phyloP scores from a whole-genome alignment of 1,139 yeast genomes.

The Eremothecium coryli region DNA sequence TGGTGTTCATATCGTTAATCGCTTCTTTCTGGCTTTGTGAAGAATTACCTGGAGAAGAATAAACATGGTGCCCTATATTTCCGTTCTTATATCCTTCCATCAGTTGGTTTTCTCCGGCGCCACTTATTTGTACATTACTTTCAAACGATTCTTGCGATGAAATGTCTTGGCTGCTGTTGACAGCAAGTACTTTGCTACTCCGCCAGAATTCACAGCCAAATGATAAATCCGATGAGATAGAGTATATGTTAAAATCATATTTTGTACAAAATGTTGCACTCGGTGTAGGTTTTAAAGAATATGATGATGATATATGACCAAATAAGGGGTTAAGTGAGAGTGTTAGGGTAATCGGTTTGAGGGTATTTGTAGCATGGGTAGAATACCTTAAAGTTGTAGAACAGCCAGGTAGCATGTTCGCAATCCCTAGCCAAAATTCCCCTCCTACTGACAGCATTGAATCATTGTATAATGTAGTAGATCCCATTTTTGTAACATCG shows the following conservation, averaged over 20 bases:
- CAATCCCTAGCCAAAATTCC: constrained; percentile 83
- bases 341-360: constrained; percentile 84
- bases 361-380: constrained; percentile 77
- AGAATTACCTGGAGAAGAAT: background rate
- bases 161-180: background rate
- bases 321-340: constrained; percentile 80
- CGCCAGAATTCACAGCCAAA: constrained; percentile 81
- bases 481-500: constrained; percentile 24
- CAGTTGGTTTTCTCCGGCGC: background rate
- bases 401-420: constrained; percentile 74
- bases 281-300: constrained; percentile 72
- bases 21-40: background rate
- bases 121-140: background rate
- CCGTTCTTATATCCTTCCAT: background rate
- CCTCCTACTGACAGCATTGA: constrained; percentile 60
- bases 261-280: constrained; percentile 74
- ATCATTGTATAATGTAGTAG: constrained; percentile 33
- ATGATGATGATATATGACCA: constrained; percentile 85
- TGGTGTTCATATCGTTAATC: constrained; percentile 25
- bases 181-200: constrained; percentile 10
- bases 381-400: constrained; percentile 80
- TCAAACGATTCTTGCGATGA: background rate
- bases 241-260: constrained; percentile 83
- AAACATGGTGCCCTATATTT: background rate
- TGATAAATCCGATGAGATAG: constrained; percentile 80